Percentiles rank a stretch among this genome's conserved stretches.
Conservation (phyloP, 2,329 filamentous ascomycete genomes). For the Xylariaceae sp. region DNA sequence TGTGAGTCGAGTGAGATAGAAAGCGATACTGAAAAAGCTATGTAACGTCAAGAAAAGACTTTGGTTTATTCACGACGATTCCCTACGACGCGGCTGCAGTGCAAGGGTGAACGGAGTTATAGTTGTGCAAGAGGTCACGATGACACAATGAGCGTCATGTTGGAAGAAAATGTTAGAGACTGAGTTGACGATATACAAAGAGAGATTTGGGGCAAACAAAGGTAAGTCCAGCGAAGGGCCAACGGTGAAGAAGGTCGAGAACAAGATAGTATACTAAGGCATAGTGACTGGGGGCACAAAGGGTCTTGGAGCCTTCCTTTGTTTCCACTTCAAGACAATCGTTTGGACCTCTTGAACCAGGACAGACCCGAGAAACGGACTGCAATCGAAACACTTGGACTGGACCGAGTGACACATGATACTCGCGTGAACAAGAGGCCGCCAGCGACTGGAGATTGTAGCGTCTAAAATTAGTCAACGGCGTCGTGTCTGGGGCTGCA, state of each 20-base stretch:
- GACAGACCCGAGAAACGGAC: too few species aligned
- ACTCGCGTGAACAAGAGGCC: too few species aligned
- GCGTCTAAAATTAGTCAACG: too few species aligned
- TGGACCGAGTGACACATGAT: too few species aligned
- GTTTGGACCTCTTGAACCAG: too few species aligned
- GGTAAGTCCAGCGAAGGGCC: slow-evolving; percentile 11
- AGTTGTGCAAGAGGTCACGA: slow-evolving; percentile 22
- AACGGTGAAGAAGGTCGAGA: slow-evolving; percentile 15
- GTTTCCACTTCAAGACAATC: background rate
- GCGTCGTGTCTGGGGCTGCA: background rate
- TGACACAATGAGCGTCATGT: slow-evolving; percentile 25
- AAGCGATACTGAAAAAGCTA: slow-evolving; percentile 6
- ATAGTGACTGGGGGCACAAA: background rate
- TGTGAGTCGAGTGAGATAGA: slow-evolving; percentile 15
- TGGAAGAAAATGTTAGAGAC: slow-evolving; percentile 10
- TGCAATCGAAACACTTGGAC: too few species aligned
- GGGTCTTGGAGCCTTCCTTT: slow-evolving; percentile 12
- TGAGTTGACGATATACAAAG: slow-evolving; percentile 16
- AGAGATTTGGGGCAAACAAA: slow-evolving; percentile 20
- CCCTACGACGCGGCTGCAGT: slow-evolving; percentile 9
- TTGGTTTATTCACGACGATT: slow-evolving; percentile 20
- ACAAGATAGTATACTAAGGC: slow-evolving; percentile 5
- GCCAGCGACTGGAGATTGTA: too few species aligned
- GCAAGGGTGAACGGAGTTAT: slow-evolving; percentile 22
- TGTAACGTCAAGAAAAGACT: slow-evolving; percentile 13